phyloP scores from a whole-genome alignment of 1,284 basidiomycete species.

The Leccinum solheimii region DNA sequence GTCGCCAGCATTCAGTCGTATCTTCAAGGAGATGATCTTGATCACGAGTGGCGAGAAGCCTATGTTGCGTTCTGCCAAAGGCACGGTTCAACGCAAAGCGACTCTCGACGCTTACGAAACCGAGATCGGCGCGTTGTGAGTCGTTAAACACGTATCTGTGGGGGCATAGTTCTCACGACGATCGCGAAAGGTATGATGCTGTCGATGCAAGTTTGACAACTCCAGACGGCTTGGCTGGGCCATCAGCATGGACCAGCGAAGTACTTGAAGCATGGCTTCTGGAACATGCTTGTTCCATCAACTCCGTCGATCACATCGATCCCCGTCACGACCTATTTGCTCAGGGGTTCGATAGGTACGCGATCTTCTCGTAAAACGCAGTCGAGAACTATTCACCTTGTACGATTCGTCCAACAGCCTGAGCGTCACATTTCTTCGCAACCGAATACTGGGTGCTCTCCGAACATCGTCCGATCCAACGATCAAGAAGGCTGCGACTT shows the following conservation, averaged over 20 bases:
- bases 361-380: slow-evolving; percentile 15
- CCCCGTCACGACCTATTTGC: not conserved
- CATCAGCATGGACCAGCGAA: slow-evolving; percentile 11
- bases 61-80: not conserved
- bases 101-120: not conserved
- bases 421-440: slow-evolving; percentile 31
- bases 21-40: slow-evolving; percentile 1
- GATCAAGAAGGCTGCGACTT: not conserved
- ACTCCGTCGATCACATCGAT: not conserved
- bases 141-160: not conserved
- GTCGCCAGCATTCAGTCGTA: not conserved
- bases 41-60: not conserved
- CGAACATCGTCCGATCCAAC: slow-evolving; percentile 8
- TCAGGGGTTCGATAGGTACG: slow-evolving; percentile 3
- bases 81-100: not conserved
- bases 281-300: slow-evolving; percentile 21
- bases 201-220: not conserved
- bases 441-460: slow-evolving; percentile 28
- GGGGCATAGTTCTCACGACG: not conserved
- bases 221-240: slow-evolving; percentile 3
- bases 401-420: slow-evolving; percentile 15
- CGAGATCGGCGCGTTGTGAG: not conserved
- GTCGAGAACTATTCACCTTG: not conserved
- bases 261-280: slow-evolving; percentile 25
- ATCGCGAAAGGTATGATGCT: not conserved